Base-by-base conservation (phyloP, 306 rosid species). In the Ochetophila trinervis region DNA sequence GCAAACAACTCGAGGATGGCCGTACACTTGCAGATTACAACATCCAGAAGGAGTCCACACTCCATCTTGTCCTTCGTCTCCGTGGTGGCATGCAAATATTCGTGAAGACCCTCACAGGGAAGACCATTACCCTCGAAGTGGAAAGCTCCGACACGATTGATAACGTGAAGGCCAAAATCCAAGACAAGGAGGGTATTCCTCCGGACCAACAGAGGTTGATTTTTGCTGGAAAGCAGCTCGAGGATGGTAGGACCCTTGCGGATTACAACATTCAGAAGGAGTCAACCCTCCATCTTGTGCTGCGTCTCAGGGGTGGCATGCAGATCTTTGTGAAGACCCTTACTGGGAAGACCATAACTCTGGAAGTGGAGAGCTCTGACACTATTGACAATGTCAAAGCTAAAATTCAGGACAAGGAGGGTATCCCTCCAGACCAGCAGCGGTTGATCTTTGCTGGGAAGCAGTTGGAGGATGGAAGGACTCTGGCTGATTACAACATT, bases 211-310 rank as follows among this genome's bases (percentile, higher is more conserved):
- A 87, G 80, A 70, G 93, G 66, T 8, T 87, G 20, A 87, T 87
- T n/a, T 87, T 87, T 2, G 93, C 93, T 0, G 93, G 93, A 0
- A 87, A 87, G 70, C 93, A 87, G 72, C 70, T 87, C 0, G 93
- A 87, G 37, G 93, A 87, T 17, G 93, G 93, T 0, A 49, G 93
- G 0, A 87, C 93, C 10, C 17, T 87, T 0, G 89, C 93, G 0
- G 93, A 87, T 3, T 87, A 87, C 17, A 87, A 87, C 72, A 87
- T 87, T n/a, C 93, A 87, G 76, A 87, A 87, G 79, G 93, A 87
- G 36, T 84, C 89, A 0, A 87, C 93, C 9, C 93, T 87, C 0
- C 93, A 87, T 68, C 49, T 87, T 1, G 93, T 87, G 16, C 21
- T 86, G 0, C 88, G 92, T 52, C 82, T 86, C 0, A 12, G 92